Evolutionary conservation across 768 basidiomycete species (phyloP).

Genomic region (Zangia roseola): DNA sequence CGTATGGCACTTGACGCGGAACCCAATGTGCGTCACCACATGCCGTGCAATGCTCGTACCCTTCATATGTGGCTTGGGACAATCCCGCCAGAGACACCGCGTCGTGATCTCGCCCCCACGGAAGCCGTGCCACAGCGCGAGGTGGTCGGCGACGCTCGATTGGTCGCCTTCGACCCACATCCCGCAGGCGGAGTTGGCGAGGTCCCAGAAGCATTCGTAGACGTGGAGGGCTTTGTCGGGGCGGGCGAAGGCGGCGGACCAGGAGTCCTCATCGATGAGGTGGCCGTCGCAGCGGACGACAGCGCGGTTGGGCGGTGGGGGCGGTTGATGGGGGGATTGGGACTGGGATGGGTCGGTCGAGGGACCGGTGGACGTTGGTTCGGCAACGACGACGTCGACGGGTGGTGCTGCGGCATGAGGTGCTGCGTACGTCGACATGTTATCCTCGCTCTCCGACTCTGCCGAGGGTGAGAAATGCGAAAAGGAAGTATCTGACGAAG

Average conservation of each 20-base stretch:
- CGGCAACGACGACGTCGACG: constrained; percentile 16
- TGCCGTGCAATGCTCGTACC: constrained; percentile 34
- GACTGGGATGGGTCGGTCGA: not conserved
- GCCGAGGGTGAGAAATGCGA: constrained; percentile 19
- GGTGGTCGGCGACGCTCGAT: constrained; percentile 32
- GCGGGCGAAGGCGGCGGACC: constrained; percentile 22
- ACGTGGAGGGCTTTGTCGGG: constrained; percentile 26
- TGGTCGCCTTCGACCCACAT: constrained; percentile 38
- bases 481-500: constrained; percentile 10
- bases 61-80: constrained; percentile 28
- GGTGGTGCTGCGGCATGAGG: constrained; percentile 16
- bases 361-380: not conserved
- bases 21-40: constrained; percentile 33
- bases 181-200: constrained; percentile 22
- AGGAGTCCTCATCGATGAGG: constrained; percentile 29
- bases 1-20: constrained; percentile 28
- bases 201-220: constrained; percentile 33
- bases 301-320: constrained; percentile 8
- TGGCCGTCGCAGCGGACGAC: constrained; percentile 27
- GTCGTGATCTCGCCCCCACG: constrained; percentile 31
- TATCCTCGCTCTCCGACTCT: constrained; percentile 24
- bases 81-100: constrained; percentile 32
- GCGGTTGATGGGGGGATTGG: not conserved
- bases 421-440: constrained; percentile 6
- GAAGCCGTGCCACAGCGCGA: constrained; percentile 30